phyloP scores from a whole-genome alignment of 257 asterid species.

The Nicotiana otophora region DNA sequence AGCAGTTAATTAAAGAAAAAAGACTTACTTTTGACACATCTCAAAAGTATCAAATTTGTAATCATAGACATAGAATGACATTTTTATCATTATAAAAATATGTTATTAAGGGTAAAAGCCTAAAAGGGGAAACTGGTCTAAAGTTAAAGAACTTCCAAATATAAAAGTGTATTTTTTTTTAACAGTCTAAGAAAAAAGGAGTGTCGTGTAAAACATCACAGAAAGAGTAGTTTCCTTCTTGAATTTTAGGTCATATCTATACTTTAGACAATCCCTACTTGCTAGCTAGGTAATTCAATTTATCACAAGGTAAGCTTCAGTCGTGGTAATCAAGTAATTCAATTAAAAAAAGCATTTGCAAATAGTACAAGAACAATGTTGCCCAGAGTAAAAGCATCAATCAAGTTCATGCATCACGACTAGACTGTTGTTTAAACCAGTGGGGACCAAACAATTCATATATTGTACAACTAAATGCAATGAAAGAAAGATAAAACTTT shows the following conservation, averaged over 20 bases:
- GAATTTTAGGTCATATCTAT: no score
- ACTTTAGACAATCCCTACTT: not conserved
- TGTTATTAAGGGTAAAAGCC: not conserved
- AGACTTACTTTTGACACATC: no score
- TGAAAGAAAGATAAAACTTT: not conserved
- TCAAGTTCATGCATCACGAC: constrained; percentile 4
- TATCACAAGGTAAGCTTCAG: not conserved
- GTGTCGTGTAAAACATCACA: no score
- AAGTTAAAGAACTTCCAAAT: no score
- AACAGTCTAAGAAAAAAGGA: no score
- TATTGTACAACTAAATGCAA: not conserved
- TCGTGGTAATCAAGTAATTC: not conserved
- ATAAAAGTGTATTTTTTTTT: no score
- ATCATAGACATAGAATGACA: no score
- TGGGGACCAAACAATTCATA: constrained; percentile 8
- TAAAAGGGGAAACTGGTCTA: not conserved
- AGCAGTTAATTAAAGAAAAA: no score
- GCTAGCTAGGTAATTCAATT: not conserved
- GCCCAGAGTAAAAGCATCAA: not conserved
- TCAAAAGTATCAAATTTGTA: no score
- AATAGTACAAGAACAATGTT: not conserved
- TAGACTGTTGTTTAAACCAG: not conserved
- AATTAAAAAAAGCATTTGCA: not conserved
- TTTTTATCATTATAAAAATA: not conserved
- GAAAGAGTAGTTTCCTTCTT: no score